phyloP scores from a whole-genome alignment of 2,329 filamentous ascomycete genomes.

The Xylaria sp. region DNA sequence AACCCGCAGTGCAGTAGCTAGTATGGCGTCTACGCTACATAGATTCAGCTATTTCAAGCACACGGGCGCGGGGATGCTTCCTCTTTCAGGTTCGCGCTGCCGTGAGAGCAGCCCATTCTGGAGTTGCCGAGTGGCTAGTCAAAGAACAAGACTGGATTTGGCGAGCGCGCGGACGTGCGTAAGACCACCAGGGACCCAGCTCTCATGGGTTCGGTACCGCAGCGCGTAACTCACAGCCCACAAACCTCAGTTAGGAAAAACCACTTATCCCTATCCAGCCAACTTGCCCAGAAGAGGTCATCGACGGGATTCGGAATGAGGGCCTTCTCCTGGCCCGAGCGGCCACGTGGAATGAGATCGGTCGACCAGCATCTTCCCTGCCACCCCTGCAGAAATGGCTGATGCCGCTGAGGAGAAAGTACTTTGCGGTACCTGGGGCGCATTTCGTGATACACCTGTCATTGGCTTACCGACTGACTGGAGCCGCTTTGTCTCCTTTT shows the following conservation, averaged over 20 bases:
- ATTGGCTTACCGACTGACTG: constrained; percentile 31
- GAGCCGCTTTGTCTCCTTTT: constrained; percentile 25
- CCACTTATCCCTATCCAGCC: constrained; percentile 29
- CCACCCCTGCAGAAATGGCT: constrained; percentile 44
- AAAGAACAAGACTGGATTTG: constrained; percentile 5
- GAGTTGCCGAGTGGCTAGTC: constrained; percentile 32
- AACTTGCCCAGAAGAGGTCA: constrained; percentile 37
- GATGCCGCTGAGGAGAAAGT: constrained; percentile 36
- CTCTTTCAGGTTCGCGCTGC: constrained; percentile 28
- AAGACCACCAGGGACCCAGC: constrained; percentile 3
- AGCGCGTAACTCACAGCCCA: constrained; percentile 11
- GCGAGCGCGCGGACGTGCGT: constrained; percentile 2
- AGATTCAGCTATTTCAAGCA: constrained; percentile 31
- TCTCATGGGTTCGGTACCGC: constrained; percentile 14
- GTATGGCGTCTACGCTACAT: not conserved
- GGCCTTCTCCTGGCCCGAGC: constrained; percentile 46
- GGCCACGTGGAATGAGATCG: constrained; percentile 49
- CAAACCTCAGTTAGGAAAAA: constrained; percentile 14
- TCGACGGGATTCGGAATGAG: constrained; percentile 32
- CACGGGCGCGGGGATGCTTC: constrained; percentile 31
- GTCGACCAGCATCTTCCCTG: constrained; percentile 47
- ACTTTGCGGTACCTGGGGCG: constrained; percentile 33
- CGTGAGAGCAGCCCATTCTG: constrained; percentile 23
- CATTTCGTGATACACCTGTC: constrained; percentile 21
- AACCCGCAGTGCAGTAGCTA: not conserved